These are phyloP conservation scores for Aotearoamyces nothofagi DNA, from an alignment of 2,329 filamentous ascomycete genomes.

Conservation along the genomic window DNA sequence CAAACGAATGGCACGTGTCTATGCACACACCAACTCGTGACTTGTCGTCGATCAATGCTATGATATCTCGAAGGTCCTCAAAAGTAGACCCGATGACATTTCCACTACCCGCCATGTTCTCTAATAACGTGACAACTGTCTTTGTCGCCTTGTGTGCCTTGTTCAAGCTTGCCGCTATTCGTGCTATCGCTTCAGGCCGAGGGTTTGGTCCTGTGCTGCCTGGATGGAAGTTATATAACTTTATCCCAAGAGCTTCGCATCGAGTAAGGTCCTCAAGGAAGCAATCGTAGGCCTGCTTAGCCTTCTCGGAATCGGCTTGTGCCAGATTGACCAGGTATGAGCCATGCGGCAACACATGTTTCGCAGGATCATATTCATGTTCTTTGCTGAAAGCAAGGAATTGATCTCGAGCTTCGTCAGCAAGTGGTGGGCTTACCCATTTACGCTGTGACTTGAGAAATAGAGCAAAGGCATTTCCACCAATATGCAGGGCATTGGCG, in stretches of 20 bases:
- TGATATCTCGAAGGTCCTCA: conserved; percentile 75
- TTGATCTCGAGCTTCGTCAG: conserved; percentile 46
- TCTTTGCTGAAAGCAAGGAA: conserved; percentile 56
- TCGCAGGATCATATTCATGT: conserved; percentile 54
- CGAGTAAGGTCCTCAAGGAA: conserved; percentile 81
- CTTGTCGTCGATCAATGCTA: conserved; percentile 67
- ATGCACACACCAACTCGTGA: conserved; percentile 80
- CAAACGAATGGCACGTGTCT: conserved; percentile 94
- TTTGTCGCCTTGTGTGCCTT: conserved; percentile 62
- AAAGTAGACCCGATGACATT: conserved; percentile 79
- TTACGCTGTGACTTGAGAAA: conserved; percentile 96
- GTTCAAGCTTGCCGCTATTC: conserved; percentile 75
- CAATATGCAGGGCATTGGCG: conserved; percentile 62
- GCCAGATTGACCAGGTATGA: conserved; percentile 96
- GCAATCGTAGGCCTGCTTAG: conserved; percentile 67
- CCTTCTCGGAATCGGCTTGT: conserved; percentile 64
- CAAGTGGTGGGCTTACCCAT: conserved; percentile 73
- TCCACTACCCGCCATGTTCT: conserved; percentile 88
- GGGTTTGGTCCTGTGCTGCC: conserved; percentile 61
- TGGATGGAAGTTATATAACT: conserved; percentile 96
- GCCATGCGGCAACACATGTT: conserved; percentile 77
- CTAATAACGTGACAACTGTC: conserved; percentile 68
- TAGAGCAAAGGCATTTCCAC: conserved; percentile 83
- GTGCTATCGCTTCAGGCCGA: conserved; percentile 53
- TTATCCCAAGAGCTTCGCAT: conserved; percentile 75